Evolutionary conservation across 805 yeast species (phyloP).

Genomic region (Monosporozyma siamensis): DNA sequence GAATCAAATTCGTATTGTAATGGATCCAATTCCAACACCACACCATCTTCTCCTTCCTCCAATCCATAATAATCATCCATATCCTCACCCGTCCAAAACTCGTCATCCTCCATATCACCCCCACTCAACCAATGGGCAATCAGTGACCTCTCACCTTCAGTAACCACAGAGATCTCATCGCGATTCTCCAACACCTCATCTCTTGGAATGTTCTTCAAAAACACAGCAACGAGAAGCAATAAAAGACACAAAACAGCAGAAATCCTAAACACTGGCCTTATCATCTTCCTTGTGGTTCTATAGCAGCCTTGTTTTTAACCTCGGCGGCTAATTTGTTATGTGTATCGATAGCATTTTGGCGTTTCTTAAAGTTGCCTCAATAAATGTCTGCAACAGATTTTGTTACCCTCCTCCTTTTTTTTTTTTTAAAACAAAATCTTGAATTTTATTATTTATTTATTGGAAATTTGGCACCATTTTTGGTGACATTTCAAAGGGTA

Average conservation of each 20-base stretch:
- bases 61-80: not conserved
- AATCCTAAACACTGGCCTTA: not conserved
- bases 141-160: not conserved
- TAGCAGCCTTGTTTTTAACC: too few species aligned
- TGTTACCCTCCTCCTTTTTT: too few species aligned
- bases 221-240: not conserved
- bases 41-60: not conserved
- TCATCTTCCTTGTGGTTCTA: too few species aligned
- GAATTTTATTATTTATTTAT: too few species aligned
- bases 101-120: not conserved
- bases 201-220: not conserved
- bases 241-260: not conserved
- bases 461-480: too few species aligned
- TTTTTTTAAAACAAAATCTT: too few species aligned
- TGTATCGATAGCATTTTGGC: too few species aligned
- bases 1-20: slow-evolving; percentile 27
- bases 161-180: not conserved
- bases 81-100: too few species aligned
- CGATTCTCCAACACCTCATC: not conserved
- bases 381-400: too few species aligned
- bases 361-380: too few species aligned
- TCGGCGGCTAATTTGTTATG: too few species aligned
- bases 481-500: too few species aligned
- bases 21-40: not conserved
- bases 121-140: slow-evolving; percentile 2